Conservation (phyloP, 1,139 yeast species). For the Hansenula lynferdii region DNA sequence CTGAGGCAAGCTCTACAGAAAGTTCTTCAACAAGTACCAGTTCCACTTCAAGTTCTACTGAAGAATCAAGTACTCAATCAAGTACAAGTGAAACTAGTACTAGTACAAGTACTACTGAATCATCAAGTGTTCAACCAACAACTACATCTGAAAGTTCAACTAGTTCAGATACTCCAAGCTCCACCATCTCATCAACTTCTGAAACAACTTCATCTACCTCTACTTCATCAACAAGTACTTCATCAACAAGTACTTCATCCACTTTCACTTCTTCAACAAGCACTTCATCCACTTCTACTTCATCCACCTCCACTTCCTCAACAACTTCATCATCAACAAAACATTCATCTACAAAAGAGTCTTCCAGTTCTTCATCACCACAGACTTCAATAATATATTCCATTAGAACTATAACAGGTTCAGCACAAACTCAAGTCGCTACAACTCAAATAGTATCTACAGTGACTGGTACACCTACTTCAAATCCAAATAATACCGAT, state of each 20-base stretch:
- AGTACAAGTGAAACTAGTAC: neutral
- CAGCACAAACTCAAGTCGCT: slow-evolving; percentile 17
- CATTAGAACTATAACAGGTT: slow-evolving; percentile 24
- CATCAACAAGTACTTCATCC: slow-evolving; percentile 2
- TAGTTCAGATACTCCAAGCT: neutral
- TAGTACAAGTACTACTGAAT: neutral
- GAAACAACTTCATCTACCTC: slow-evolving; percentile 3
- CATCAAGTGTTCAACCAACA: neutral
- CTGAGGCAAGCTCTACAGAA: slow-evolving; percentile 9
- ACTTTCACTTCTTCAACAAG: slow-evolving; percentile 2
- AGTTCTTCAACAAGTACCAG: neutral
- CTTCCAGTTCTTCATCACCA: slow-evolving; percentile 7
- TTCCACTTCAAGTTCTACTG: neutral
- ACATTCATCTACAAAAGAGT: slow-evolving; percentile 2
- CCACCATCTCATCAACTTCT: slow-evolving; percentile 5
- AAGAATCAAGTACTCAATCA: slow-evolving; percentile 3
- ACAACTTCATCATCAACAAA: slow-evolving; percentile 4
- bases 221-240: slow-evolving; percentile 1
- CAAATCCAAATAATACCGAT: slow-evolving; percentile 6
- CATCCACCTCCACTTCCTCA: slow-evolving; percentile 1
- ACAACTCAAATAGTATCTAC: slow-evolving; percentile 26
- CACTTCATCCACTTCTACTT: slow-evolving; percentile 6
- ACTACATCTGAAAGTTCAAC: neutral
- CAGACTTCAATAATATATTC: slow-evolving; percentile 25
- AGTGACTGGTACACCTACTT: slow-evolving; percentile 14